Conservation (phyloP, 1,284 basidiomycete species). For the Pisolithus thermaeus region DNA sequence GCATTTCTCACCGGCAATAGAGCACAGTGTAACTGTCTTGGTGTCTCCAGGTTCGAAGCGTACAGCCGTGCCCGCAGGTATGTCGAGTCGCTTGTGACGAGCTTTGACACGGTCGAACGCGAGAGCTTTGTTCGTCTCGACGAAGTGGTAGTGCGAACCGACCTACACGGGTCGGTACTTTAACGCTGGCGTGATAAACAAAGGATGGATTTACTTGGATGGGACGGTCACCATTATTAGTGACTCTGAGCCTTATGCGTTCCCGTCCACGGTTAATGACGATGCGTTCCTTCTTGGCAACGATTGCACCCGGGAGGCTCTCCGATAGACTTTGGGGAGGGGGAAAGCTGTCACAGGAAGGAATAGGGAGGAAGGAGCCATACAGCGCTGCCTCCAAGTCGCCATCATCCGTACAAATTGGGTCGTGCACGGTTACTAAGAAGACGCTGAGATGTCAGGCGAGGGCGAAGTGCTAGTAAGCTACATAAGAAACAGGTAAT, state of each 20-base stretch:
- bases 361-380: conserved; percentile 88
- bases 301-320: conserved; percentile 69
- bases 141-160: conserved; percentile 92
- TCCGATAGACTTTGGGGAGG: conserved; percentile 60
- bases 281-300: conserved; percentile 65
- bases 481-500: neutral
- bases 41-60: conserved; percentile 93
- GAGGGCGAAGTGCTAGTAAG: neutral
- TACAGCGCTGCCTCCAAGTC: conserved; percentile 81
- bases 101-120: conserved; percentile 79
- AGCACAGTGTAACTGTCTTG: conserved; percentile 80
- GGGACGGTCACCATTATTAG: conserved; percentile 91
- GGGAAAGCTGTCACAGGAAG: conserved; percentile 62
- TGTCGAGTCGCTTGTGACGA: conserved; percentile 86
- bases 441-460: conserved; percentile 53
- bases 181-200: neutral
- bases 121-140: conserved; percentile 83
- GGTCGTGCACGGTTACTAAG: conserved; percentile 91
- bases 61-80: conserved; percentile 90
- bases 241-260: conserved; percentile 72
- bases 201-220: conserved; percentile 61
- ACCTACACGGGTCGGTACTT: conserved; percentile 40
- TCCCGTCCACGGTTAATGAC: conserved; percentile 70
- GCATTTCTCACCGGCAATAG: conserved; percentile 68
- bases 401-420: conserved; percentile 81